Evolutionary conservation across 2,329 filamentous ascomycete species (phyloP).

Genomic region (Ceratocystis huliohia): DNA sequence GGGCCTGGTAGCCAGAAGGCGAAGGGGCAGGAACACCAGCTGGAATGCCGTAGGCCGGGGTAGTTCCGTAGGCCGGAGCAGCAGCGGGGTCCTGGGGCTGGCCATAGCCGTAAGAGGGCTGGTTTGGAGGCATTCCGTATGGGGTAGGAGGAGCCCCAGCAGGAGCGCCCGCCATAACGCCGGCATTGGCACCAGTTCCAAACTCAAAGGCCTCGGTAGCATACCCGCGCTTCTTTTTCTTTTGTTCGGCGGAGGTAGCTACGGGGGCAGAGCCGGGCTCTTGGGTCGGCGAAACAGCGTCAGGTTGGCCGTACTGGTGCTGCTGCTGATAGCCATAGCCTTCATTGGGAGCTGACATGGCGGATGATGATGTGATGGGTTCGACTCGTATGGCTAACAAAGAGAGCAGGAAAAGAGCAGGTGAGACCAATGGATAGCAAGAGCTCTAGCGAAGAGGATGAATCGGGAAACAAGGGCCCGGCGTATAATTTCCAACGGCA

Average conservation of each 20-base stretch:
- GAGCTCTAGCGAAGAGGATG: background rate
- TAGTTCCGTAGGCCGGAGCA: slow-evolving; percentile 29
- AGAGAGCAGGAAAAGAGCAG: slow-evolving; percentile 23
- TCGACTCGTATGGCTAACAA: slow-evolving; percentile 21
- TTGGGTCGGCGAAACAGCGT: slow-evolving; percentile 24
- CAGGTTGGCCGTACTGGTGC: slow-evolving; percentile 33
- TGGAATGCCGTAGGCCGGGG: slow-evolving; percentile 32
- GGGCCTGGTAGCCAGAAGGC: slow-evolving; percentile 53
- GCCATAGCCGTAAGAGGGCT: slow-evolving; percentile 41
- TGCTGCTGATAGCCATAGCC: slow-evolving; percentile 42
- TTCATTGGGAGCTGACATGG: slow-evolving; percentile 45
- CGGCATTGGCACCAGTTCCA: slow-evolving; percentile 70
- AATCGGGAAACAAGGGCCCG: background rate
- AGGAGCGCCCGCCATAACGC: slow-evolving; percentile 31
- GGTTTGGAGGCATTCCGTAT: slow-evolving; percentile 37
- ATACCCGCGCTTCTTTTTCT: slow-evolving; percentile 90
- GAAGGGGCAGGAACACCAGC: slow-evolving; percentile 27
- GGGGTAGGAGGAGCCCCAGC: slow-evolving; percentile 36
- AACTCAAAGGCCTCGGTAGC: slow-evolving; percentile 92
- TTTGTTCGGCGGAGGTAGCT: slow-evolving; percentile 33
- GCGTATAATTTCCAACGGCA: slow-evolving; percentile 6
- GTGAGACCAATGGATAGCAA: slow-evolving; percentile 17
- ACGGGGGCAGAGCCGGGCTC: slow-evolving; percentile 23
- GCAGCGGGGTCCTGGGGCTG: slow-evolving; percentile 42
- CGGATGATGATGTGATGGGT: background rate